phyloP scores from a whole-genome alignment of 2,329 filamentous ascomycete species.

The Fusarium sp. region DNA sequence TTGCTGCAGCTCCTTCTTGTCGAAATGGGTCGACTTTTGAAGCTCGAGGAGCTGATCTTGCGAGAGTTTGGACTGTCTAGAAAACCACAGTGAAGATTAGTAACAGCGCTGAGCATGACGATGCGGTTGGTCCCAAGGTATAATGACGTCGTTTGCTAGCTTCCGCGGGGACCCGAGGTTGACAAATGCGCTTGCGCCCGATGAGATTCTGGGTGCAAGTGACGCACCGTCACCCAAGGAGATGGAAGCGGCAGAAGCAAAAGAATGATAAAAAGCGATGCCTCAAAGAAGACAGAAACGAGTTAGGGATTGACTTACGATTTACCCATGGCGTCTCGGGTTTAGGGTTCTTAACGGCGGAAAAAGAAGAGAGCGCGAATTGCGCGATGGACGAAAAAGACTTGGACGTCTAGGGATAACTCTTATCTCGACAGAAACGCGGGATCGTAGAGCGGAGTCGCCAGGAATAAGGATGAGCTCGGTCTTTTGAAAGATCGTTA shows the following conservation, averaged over 20 bases:
- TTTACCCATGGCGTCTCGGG: conserved; percentile 61
- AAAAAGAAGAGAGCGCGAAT: conserved; percentile 44
- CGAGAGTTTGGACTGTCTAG: conserved; percentile 97
- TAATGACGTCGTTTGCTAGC: conserved; percentile 46
- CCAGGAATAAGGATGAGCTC: neutral
- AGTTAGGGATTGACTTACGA: conserved; percentile 60
- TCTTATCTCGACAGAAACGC: conserved; percentile 22
- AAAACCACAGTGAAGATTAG: conserved; percentile 39
- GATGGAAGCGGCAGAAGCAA: conserved; percentile 1
- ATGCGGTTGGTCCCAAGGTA: conserved; percentile 19
- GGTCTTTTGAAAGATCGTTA: conserved; percentile 16
- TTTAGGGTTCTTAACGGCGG: conserved; percentile 28
- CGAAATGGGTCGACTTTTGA: conserved; percentile 97
- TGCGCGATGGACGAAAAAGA: conserved; percentile 43
- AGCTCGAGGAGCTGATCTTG: conserved; percentile 95
- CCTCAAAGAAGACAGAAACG: neutral
- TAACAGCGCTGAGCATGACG: conserved; percentile 35
- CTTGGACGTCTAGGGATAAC: conserved; percentile 17
- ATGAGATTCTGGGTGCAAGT: conserved; percentile 29
- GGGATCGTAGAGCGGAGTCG: conserved; percentile 14
- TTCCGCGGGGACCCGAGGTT: conserved; percentile 40
- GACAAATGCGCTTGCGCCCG: conserved; percentile 41
- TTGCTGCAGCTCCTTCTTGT: conserved; percentile 99
- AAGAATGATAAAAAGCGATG: neutral
- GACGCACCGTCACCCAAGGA: conserved; percentile 22